Evolutionary conservation across 2,329 filamentous ascomycete species (phyloP), one percentile per base, ranked within the genome.

Genomic region (Diaporthe ilicicola): DNA sequence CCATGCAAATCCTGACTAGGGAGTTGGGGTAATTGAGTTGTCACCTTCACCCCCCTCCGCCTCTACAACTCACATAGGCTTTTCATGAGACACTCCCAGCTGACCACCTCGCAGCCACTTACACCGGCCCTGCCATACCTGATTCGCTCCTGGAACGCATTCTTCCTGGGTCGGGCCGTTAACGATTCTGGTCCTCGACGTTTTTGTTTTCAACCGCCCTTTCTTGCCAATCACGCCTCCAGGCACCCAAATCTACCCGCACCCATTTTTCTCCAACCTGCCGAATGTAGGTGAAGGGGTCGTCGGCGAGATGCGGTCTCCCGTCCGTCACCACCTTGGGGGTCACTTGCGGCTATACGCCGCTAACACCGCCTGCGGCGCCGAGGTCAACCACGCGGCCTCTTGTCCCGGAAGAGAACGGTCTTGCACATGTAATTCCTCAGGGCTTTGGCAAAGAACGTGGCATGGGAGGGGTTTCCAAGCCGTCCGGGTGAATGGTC

Each of bases 31-130:
- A 50, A 39, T 32, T 39, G 29, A 59, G 44, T 39, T 51, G 65
- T 50, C 66, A 39, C 44, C 27, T 51, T 59, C 39, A 48, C 53
- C 66, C 53, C 44, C 51, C 51, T 56, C 54, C 42, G 54, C 53
- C 39, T 68, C 44, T 24, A 42, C 17, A 68, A 59, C 44, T 64
- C 29, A 64, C 59, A 64, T 37, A 64, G 59, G 34, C 32, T 53
- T 59, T 59, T 39, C 44, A 59, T 37, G 32, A 68, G 42, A 56
- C 53, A 55, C 44, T 59, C 44, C 29, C 66, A 59, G 66, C 53
- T 68, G 66, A 59, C 53, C 42, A 39, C 22, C 66, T 59, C 50
- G 53, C 66, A 68, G 53, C 66, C 66, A 68, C 66, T 59, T 59
- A 46, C 17, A 68, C 50, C 22, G 24, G 50, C 42, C 22, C 32